These are phyloP conservation scores for Grosmannia penicillata DNA, from an alignment of 2,329 filamentous ascomycete genomes.

Conservation along the genomic window DNA sequence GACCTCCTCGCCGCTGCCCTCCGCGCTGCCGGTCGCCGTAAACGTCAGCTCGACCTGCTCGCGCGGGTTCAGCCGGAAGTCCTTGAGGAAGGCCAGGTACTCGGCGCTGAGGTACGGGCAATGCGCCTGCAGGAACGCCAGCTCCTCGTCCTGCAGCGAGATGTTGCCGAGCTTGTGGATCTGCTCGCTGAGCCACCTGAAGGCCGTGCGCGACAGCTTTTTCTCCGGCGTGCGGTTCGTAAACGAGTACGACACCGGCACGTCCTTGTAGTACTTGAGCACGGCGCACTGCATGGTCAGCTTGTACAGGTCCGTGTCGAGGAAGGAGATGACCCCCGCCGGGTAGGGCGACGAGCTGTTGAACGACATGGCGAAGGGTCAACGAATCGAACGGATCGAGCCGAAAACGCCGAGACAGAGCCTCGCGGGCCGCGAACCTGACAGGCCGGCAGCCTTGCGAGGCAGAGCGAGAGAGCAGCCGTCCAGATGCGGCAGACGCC, in stretches of 20 bases:
- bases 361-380: slow-evolving; percentile 39
- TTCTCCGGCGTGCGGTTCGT: slow-evolving; percentile 93
- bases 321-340: slow-evolving; percentile 67
- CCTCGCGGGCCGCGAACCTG: too few species aligned
- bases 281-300: slow-evolving; percentile 98
- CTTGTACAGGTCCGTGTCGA: slow-evolving; percentile 84
- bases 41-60: slow-evolving; percentile 68
- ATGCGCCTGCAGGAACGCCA: slow-evolving; percentile 59
- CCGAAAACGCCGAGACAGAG: slow-evolving; percentile 4
- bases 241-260: slow-evolving; percentile 78
- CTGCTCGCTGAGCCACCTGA: slow-evolving; percentile 72
- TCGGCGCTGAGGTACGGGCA: slow-evolving; percentile 67
- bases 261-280: slow-evolving; percentile 75
- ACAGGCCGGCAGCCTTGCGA: too few species aligned
- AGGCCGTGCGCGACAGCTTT: slow-evolving; percentile 72
- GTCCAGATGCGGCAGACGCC: too few species aligned
- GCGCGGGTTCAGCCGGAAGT: slow-evolving; percentile 66
- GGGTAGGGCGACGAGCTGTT: slow-evolving; percentile 52
- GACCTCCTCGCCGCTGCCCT: slow-evolving; percentile 43
- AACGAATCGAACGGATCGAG: neutral
- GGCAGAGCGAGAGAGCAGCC: too few species aligned
- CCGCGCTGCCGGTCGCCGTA: slow-evolving; percentile 37
- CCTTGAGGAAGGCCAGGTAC: slow-evolving; percentile 69
- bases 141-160: slow-evolving; percentile 62
- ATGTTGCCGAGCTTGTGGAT: slow-evolving; percentile 76